Evolutionary conservation across 805 yeast species (phyloP), one percentile per base, ranked within the genome.

Genomic region (Pichia occidentalis): DNA sequence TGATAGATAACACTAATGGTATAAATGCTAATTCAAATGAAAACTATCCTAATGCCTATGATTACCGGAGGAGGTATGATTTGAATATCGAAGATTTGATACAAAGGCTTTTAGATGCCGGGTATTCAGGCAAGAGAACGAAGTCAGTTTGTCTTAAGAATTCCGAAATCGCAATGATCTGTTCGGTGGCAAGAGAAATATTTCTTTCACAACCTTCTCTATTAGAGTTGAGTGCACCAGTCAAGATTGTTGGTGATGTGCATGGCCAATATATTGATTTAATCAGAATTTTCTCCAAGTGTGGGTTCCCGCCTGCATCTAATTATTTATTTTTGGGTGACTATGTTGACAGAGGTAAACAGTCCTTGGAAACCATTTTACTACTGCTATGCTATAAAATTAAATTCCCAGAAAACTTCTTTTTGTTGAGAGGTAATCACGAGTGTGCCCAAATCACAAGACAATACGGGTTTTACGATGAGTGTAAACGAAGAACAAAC

Each of bases 281-380:
- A 45, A 76, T 92, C 47, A 75, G 98, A 48, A 72, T 92, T 43
- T 86, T 92, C 62, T 86, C 95, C 40, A 82, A 87, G 65, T 88
- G 97, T 65, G 98, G 98, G 17, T 85, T 90, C 62, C 98, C 98
- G 5, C 97, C 97, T 2, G 74, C 82, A 45, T 77, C 96, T 11
- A 92, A 92, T 60, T 92, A 87, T 61, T 65, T 92, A 48, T 90
- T 92, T 52, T 63, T 92, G 32, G 98, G 98, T 21, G 98, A 92
- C 63, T 92, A 92, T 60, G 98, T 92, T 33, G 98, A 92, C 64
- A 73, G 98, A 49, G 98, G 98, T 41, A 92, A 92, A 61, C 98
- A 92, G 63, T 81, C 94, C 4, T 65, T 92, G 40, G 98, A 92
- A 59, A 92, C 98, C 0, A 87, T 92, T 17, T 64, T 90, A 44